Conservation (phyloP, 176 grass and related monocot genomes). For the Zoysia pacifica region DNA sequence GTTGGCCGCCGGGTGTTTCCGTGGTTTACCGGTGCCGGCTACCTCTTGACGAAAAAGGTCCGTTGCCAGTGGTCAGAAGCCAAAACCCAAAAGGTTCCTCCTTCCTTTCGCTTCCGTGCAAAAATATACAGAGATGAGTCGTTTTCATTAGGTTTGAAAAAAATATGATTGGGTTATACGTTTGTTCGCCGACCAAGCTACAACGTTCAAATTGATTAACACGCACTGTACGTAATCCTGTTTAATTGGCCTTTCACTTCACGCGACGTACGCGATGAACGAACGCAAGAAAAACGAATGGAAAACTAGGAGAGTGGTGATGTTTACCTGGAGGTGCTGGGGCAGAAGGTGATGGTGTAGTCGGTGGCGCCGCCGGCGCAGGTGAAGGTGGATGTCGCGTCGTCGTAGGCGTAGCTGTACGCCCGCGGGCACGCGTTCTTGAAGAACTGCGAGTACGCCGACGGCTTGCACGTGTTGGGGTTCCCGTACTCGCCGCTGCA, state of each 20-base stretch:
- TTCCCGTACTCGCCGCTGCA: slow-evolving; percentile 76
- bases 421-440: slow-evolving; percentile 78
- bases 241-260: background rate
- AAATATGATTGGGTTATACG: background rate
- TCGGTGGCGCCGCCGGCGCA: slow-evolving; percentile 47
- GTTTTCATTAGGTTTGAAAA: background rate
- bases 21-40: background rate
- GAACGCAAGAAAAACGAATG: background rate
- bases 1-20: background rate
- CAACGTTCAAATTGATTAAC: background rate
- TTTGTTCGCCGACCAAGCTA: background rate
- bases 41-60: background rate
- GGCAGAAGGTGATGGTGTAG: slow-evolving; percentile 80
- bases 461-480: slow-evolving; percentile 63
- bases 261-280: background rate
- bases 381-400: slow-evolving; percentile 80
- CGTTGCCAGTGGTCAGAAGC: background rate
- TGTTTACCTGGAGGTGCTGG: slow-evolving; percentile 51
- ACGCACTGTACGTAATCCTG: background rate
- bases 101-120: background rate
- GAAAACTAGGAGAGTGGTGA: background rate
- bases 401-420: slow-evolving; percentile 92
- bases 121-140: background rate
- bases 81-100: background rate
- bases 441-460: slow-evolving; percentile 79